Percentiles rank a stretch among this genome's conserved stretches.
phyloP scores from a whole-genome alignment of 2,329 filamentous ascomycete genomes.

The Pseudopithomyces chartarum region DNA sequence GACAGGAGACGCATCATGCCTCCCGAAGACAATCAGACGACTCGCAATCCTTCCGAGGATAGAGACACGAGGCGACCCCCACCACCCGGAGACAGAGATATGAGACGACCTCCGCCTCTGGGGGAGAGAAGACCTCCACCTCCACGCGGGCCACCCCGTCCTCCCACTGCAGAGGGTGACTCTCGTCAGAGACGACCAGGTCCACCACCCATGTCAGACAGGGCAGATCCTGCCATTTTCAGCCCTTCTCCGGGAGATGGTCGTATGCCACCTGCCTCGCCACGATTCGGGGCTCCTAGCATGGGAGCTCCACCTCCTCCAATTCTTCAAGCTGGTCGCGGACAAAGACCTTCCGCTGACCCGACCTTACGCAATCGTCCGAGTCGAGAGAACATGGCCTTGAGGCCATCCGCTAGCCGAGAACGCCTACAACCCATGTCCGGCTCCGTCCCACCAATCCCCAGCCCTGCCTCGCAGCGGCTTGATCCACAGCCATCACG shows the following conservation, averaged over 20 bases:
- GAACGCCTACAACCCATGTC: slow-evolving; percentile 34
- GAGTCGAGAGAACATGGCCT: slow-evolving; percentile 43
- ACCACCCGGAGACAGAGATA: slow-evolving; percentile 12
- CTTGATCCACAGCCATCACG: slow-evolving; percentile 48
- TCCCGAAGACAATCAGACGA: slow-evolving; percentile 10
- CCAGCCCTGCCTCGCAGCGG: slow-evolving; percentile 37
- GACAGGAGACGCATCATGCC: slow-evolving; percentile 12
- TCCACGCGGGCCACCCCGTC: slow-evolving; percentile 16
- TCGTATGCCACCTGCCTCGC: slow-evolving; percentile 6
- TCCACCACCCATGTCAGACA: slow-evolving; percentile 11
- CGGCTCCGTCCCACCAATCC: slow-evolving; percentile 24
- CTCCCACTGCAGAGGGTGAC: slow-evolving; percentile 14
- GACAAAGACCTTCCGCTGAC: slow-evolving; percentile 41
- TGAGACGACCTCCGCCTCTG: slow-evolving; percentile 19
- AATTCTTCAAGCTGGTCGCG: slow-evolving; percentile 21
- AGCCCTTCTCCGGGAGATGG: slow-evolving; percentile 7
- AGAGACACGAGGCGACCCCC: slow-evolving; percentile 12
- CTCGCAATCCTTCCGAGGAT: slow-evolving; percentile 1
- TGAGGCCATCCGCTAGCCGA: slow-evolving; percentile 35
- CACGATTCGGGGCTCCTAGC: slow-evolving; percentile 10
- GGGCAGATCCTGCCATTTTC: slow-evolving; percentile 5
- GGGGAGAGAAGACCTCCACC: slow-evolving; percentile 20
- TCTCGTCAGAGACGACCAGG: slow-evolving; percentile 10
- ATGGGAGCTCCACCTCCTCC: slow-evolving; percentile 32
- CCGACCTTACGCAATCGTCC: slow-evolving; percentile 39